Base-by-base conservation (phyloP, 2,329 filamentous ascomycete species). In the Colletotrichum sp. region DNA sequence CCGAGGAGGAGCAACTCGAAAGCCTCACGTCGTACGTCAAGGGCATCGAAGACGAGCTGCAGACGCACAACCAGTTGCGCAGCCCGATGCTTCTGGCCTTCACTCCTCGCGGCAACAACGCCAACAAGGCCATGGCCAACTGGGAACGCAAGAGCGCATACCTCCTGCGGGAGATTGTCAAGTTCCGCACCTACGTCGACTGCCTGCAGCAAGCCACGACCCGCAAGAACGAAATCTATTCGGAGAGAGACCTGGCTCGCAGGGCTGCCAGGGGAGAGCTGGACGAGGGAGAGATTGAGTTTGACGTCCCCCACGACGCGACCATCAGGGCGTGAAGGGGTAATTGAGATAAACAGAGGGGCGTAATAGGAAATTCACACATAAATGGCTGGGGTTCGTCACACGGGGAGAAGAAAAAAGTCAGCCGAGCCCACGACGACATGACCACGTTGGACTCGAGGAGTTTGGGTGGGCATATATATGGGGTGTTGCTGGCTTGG, bases 121-220 rank as follows among this genome's bases (percentile, higher is more conserved):
- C 93, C 18, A 88, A 88, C 77, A 96, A 94, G 85, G 95, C 96
- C 18, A 96, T 99, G 94, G 90, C 93, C 24, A 99, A 99, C 85
- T 99, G 97, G 96, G 96, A 99, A 88, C 93, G 94, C 82, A 99
- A 99, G 87, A 98, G 95, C 72, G 94, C 95, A 34, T 98, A 99
- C 83, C 87, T 99, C 55, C 89, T 99, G 15, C 90, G 95, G 44
- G 97, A 99, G 87, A 98, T 98, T 83, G 96, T 99, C 84, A 99
- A 99, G 85, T 99, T 98, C 86, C 90, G 94, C 76, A 99, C 96
- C 0, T 99, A 99, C 82, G 96, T 98, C 79, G 97, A 99, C 83
- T 93, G 92, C 39, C 87, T 99, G 67, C 89, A 92, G 74, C 91
- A 92, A 49, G 96, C 96, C 1, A 92, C 94, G 79, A 86, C 83